Conservation (phyloP, 78 protist genomes). For the Cavenderia fasciculata region DNA sequence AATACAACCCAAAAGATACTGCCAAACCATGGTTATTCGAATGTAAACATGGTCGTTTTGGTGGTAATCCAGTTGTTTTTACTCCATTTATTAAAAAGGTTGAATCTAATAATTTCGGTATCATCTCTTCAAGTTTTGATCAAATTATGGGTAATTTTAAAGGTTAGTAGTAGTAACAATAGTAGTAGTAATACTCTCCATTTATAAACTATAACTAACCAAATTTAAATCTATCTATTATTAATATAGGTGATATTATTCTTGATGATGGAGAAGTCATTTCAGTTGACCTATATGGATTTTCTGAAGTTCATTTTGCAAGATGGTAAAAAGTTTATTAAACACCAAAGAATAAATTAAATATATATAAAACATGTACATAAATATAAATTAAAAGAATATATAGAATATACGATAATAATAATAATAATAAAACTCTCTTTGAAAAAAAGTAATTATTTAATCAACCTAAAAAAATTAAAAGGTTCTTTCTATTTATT, state of each 20-base stretch:
- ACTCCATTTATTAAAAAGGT: conserved; percentile 43
- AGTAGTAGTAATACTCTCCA: no score
- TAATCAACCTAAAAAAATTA: no score
- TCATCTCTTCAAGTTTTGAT: conserved; percentile 35
- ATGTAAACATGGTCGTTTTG: conserved; percentile 68
- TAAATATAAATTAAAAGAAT: no score
- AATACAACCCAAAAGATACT: conserved; percentile 8
- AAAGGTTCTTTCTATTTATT: no score
- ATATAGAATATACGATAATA: no score
- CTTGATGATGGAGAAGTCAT: not conserved
- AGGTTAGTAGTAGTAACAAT: no score
- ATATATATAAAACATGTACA: no score
- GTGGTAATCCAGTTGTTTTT: conserved; percentile 10
- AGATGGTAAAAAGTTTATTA: not conserved
- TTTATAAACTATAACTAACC: no score
- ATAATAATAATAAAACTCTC: no score
- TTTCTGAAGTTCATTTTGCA: not conserved
- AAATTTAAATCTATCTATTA: conserved; percentile 11
- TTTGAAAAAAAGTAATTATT: no score
- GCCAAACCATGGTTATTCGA: conserved; percentile 46
- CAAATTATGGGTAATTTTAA: conserved; percentile 47
- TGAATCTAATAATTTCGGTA: conserved; percentile 10
- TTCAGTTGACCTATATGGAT: not conserved
- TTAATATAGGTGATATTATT: not conserved
- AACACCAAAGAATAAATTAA: no score